Evolutionary conservation across 23 red algal genomes (phyloP), one percentile per base, ranked within the genome.

Genomic region (Agarophyton chilense): DNA sequence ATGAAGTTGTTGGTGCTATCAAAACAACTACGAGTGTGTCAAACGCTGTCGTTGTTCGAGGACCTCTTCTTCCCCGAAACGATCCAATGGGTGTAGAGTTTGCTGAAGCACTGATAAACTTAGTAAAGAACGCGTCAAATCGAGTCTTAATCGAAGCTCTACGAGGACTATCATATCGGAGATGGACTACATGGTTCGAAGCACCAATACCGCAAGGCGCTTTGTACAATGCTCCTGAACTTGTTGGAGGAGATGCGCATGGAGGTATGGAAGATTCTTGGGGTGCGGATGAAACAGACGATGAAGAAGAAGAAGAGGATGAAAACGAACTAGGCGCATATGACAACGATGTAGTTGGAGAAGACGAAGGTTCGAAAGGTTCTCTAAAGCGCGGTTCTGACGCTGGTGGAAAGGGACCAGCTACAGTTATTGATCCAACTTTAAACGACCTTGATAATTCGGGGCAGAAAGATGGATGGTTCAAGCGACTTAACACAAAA

Each of bases 151-250:
- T 84, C 39, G 93, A 95, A 72, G 93, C 84, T 2, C 25, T 95
- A 36, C 67, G 78, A 34, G 93, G 93, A 39, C 56, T 95, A 10
- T 95, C 93, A 19, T 49, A 79, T 43, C 57, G 93, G 28, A 73
- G 87, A 32, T 95, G 93, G 93, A 81, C 80, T 24, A 92, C 93
- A 0, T 95, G 93, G 93, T 87, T 83, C 54, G 83, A 89, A 66
- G 77, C 84, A 7, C 93, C 93, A 40, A 82, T 95, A 55, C 93
- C 93, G 25, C 88, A 79, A 84, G 51, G 65, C 6, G 93, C 93
- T 11, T 50, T 95, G 7, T 91, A 90, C 51, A 83, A 91, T 62
- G 51, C 93, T 21, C 85, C 93, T 21, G 93, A 95, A 67, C 54
- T 92, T 26, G 78, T 60, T 41, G 92, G 88, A 17, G 76, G n/a